Percentiles rank a stretch among this genome's conserved stretches.
These are phyloP conservation scores for Citrus hindsii DNA, from an alignment of 345 rosid genomes.

Conservation along the genomic window DNA sequence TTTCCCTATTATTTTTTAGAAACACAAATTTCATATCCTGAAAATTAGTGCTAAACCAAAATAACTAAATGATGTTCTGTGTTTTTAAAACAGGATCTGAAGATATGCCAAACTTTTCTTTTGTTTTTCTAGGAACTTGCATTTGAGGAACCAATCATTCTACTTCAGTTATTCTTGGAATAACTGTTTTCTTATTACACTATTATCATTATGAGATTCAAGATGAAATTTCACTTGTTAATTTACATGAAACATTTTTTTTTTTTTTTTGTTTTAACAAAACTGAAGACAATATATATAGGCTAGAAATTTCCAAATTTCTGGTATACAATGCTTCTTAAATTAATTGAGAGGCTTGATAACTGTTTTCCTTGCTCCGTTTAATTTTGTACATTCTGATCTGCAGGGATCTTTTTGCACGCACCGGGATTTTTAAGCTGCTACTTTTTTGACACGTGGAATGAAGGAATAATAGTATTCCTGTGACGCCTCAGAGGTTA, in stretches of 20 bases:
- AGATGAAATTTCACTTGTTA: not conserved
- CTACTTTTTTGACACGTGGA: not conserved
- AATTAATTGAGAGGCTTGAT: not conserved
- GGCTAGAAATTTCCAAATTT: not conserved
- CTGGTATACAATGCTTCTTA: not conserved
- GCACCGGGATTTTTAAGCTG: not conserved
- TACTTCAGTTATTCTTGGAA: not conserved
- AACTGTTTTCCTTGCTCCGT: not conserved
- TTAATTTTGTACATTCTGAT: not conserved
- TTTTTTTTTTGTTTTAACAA: too few relatives aligned
- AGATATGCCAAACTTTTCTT: too few relatives aligned
- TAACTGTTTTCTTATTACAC: not conserved
- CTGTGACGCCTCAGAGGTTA: not conserved
- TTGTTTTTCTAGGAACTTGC: not conserved
- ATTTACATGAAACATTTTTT: not conserved
- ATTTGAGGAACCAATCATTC: not conserved
- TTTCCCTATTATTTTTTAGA: too few relatives aligned
- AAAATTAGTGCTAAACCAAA: not conserved
- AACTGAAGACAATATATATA: not conserved
- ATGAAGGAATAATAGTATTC: not conserved
- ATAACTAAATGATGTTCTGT: not conserved
- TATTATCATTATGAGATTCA: not conserved
- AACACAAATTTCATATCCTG: not conserved
- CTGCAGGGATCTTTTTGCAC: not conserved
- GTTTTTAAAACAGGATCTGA: too few relatives aligned